Evolutionary conservation across 306 rosid species (phyloP), one percentile per base, ranked within the genome.

Genomic region (Senna siamea): DNA sequence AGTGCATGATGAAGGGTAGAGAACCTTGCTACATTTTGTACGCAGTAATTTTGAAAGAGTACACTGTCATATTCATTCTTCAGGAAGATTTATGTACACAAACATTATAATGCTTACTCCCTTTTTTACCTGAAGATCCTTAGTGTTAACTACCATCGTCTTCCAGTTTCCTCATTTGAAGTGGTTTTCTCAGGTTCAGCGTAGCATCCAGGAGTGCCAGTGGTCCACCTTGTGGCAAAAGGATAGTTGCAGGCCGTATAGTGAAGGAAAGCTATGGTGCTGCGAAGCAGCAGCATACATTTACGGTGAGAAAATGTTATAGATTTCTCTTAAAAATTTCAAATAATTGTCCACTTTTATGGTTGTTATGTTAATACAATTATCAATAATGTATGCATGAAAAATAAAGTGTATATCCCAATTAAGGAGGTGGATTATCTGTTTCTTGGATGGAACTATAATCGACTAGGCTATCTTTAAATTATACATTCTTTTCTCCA

Each of bases 231-330:
- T 85, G 90, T 62, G 93, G 97, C 70, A 87, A 80, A 84, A 88
- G 97, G 74, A 79, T 34, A 55, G 89, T 91, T 63, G 97, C 89
- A 26, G 98, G 98, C 23, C 94, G 91, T 50, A 83, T 93, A 73
- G 91, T 93, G 81, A 90, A 91, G 78, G 97, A 94, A 81, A 91
- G 94, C 79, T 89, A 94, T 75, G 98, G 97, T 15, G 84, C 91
- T 76, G 86, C 92, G n/a, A 91, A 93, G 68, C 97, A 91, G 76
- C 96, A 91, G 43, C 97, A 93, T 79, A 93, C 97, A 62, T 91
- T 93, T 84, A 89, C 97, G 20, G 98, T 91, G 70, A 84, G 96
- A 32, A 73, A 51, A 52, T 55, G 28, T 65, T 75, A 75, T 52
- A 38, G 38, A 20, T 64, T 65, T 74, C 62, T 55, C 22, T 37